phyloP scores from a whole-genome alignment of 768 basidiomycete species.

The Auricularia heimuer region DNA sequence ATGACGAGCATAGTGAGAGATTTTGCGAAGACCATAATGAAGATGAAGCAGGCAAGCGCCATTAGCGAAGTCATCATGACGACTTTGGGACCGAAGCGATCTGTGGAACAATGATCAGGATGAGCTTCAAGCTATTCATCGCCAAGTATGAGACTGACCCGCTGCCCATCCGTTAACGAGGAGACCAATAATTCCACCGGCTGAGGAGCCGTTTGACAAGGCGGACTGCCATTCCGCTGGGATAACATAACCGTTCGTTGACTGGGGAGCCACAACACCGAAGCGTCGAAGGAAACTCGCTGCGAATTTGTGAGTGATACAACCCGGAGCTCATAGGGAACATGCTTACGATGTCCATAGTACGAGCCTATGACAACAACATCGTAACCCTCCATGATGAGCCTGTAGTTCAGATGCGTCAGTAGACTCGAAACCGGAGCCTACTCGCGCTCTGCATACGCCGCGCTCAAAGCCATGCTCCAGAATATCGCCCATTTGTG shows the following conservation, averaged over 20 bases:
- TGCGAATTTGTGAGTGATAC: not conserved
- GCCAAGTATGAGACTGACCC: too few relatives aligned
- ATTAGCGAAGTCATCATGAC: conserved; percentile 20
- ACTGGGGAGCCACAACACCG: not conserved
- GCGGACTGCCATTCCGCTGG: conserved; percentile 29
- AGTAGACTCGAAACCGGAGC: not conserved
- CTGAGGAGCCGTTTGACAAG: conserved; percentile 25
- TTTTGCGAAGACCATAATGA: conserved; percentile 16
- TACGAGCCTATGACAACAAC: conserved; percentile 8
- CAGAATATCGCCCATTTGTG: conserved; percentile 28
- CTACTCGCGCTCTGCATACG: not conserved
- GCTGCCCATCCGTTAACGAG: conserved; percentile 17
- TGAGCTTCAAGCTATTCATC: not conserved
- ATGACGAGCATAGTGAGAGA: conserved; percentile 14
- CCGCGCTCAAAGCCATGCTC: conserved; percentile 15
- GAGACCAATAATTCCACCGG: conserved; percentile 23
- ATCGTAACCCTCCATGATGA: conserved; percentile 25
- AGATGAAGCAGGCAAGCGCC: conserved; percentile 14
- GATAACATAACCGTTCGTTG: conserved; percentile 17
- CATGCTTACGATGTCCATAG: not conserved
- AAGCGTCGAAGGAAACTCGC: not conserved
- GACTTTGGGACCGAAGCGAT: conserved; percentile 25
- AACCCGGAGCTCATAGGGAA: not conserved
- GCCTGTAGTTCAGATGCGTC: not conserved
- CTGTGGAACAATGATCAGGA: conserved; percentile 3